A percentile compares a stretch with the other conserved stretches of the same genome.
These are phyloP conservation scores for Toxoplasma gondii DNA, from an alignment of 169 alveolate species.

Conservation along the genomic window DNA sequence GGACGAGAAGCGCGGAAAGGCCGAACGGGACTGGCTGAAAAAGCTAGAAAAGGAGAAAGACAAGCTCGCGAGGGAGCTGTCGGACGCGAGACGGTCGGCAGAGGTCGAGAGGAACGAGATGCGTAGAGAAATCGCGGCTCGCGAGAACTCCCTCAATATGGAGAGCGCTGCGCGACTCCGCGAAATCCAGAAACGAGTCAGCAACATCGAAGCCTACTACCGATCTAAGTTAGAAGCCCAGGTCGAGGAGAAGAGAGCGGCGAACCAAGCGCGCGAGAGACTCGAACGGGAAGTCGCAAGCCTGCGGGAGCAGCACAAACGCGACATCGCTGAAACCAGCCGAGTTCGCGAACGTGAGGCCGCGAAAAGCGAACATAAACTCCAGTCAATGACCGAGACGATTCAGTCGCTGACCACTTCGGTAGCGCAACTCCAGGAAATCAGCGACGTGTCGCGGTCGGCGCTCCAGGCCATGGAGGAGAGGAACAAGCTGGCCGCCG, in stretches of 20 bases:
- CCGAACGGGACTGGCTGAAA: background rate
- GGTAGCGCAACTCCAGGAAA: conserved; percentile 63
- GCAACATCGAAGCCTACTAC: conserved; percentile 19
- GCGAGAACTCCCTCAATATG: conserved; percentile 55
- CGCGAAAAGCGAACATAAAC: conserved; percentile 53
- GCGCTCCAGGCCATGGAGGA: conserved; percentile 69
- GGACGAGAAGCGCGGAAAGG: background rate
- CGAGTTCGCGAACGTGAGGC: conserved; percentile 38
- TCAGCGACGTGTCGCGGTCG: conserved; percentile 63
- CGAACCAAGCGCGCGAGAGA: conserved; percentile 33
- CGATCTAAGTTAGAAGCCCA: conserved; percentile 18
- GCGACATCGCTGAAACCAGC: conserved; percentile 33
- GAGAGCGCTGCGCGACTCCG: conserved; percentile 56
- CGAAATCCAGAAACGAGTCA: conserved; percentile 39
- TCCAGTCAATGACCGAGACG: conserved; percentile 61
- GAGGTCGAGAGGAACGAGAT: conserved; percentile 22
- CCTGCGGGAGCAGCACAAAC: conserved; percentile 39
- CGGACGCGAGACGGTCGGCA: conserved; percentile 23
- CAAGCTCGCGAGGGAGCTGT: conserved; percentile 2
- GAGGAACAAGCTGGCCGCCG: conserved; percentile 55
- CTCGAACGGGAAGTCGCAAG: conserved; percentile 27
- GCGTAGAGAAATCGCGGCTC: conserved; percentile 45
- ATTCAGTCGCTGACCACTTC: conserved; percentile 61
- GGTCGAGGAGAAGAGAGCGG: conserved; percentile 23
- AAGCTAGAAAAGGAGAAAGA: background rate